phyloP scores from a whole-genome alignment of 139 green algal genomes.

The Chlorella ohadii region DNA sequence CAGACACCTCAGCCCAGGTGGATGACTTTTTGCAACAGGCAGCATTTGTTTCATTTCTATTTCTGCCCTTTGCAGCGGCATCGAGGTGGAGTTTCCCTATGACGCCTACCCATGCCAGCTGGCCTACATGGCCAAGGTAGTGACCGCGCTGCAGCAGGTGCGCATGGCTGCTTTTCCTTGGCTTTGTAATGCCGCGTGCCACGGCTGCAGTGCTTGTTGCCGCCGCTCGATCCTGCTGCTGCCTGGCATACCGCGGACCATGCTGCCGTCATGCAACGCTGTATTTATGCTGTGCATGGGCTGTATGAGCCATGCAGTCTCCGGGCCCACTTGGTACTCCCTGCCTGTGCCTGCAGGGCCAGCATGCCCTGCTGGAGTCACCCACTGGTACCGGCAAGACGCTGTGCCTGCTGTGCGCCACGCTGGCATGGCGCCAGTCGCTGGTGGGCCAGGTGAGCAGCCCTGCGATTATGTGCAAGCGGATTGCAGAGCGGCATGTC shows the following conservation, averaged over 20 bases:
- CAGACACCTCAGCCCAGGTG: no score
- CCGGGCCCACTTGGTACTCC: not conserved
- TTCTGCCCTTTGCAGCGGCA: slow-evolving; percentile 41
- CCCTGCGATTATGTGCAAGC: not conserved
- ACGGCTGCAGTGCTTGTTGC: not conserved
- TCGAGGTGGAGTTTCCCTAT: slow-evolving; percentile 87
- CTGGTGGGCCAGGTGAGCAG: not conserved
- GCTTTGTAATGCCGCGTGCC: not conserved
- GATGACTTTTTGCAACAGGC: no score
- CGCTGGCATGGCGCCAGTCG: slow-evolving; percentile 85
- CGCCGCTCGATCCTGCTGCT: no score
- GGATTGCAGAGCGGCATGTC: no score
- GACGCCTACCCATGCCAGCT: slow-evolving; percentile 90
- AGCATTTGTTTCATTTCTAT: no score
- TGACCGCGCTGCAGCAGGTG: slow-evolving; percentile 88
- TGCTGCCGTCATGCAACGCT: no score
- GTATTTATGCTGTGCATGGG: no score
- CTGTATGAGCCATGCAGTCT: no score
- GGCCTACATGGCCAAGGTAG: slow-evolving; percentile 92
- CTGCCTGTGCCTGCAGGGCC: slow-evolving; percentile 48
- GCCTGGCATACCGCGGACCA: no score
- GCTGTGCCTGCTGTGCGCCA: slow-evolving; percentile 96
- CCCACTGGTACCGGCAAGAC: slow-evolving; percentile 98
- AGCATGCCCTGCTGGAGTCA: slow-evolving; percentile 93
- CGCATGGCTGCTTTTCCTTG: not conserved